Percentiles rank a stretch among this genome's conserved stretches.
Conservation (phyloP, 2,329 filamentous ascomycete species). For the Neofusicoccum cordaticola region DNA sequence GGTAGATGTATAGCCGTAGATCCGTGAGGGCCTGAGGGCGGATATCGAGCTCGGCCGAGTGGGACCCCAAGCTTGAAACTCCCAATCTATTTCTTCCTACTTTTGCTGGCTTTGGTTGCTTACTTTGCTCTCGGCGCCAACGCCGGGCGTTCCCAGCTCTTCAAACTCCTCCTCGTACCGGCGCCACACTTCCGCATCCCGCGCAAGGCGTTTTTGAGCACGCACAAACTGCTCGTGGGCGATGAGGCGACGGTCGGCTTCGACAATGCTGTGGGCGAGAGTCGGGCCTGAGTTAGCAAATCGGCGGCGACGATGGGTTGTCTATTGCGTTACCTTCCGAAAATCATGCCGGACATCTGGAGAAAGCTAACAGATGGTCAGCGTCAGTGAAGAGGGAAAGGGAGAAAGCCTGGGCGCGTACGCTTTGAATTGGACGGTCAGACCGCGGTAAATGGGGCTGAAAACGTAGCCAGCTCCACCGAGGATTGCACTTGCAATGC, state of each 20-base stretch:
- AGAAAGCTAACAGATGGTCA: conserved; percentile 59
- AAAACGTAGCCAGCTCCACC: conserved; percentile 61
- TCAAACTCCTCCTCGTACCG: conserved; percentile 62
- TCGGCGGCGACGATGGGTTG: neutral
- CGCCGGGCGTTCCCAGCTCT: conserved; percentile 32
- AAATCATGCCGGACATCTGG: conserved; percentile 82
- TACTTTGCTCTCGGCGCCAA: conserved; percentile 3
- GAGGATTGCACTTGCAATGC: conserved; percentile 60
- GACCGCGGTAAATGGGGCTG: conserved; percentile 68
- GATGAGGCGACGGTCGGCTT: conserved; percentile 68
- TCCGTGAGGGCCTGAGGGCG: too few relatives aligned
- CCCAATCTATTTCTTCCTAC: neutral
- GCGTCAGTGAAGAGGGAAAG: neutral
- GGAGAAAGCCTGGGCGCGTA: conserved; percentile 41
- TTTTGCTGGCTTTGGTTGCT: conserved; percentile 2
- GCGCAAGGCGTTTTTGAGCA: conserved; percentile 60
- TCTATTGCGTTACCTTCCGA: conserved; percentile 48
- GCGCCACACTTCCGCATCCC: conserved; percentile 67
- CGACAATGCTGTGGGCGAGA: conserved; percentile 40
- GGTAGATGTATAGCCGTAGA: too few relatives aligned
- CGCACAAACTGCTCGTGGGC: conserved; percentile 65
- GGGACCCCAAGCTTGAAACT: too few relatives aligned
- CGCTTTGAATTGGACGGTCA: conserved; percentile 77
- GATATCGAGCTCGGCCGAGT: too few relatives aligned
- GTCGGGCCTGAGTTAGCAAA: neutral